Conservation (phyloP, 2,329 filamentous ascomycete species). For the Phyllosticta paracitricarpa region DNA sequence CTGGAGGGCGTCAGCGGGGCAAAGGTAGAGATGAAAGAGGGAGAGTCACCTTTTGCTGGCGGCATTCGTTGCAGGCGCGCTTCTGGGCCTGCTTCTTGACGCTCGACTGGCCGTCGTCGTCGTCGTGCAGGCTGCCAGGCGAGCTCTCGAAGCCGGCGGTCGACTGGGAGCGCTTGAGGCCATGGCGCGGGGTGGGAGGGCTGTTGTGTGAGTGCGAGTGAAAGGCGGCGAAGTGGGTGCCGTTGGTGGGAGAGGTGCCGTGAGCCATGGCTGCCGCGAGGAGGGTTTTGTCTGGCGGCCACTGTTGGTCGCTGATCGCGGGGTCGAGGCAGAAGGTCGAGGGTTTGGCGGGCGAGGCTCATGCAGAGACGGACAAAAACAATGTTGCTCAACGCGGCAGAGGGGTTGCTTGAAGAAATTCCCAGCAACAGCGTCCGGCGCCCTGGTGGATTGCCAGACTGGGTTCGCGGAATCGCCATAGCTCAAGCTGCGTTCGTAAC, state of each 20-base stretch:
- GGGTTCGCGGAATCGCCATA: neutral
- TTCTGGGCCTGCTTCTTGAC: slow-evolving; percentile 36
- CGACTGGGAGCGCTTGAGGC: slow-evolving; percentile 8
- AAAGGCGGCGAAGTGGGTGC: slow-evolving; percentile 2
- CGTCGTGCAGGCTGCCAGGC: slow-evolving; percentile 24
- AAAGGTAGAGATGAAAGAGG: neutral
- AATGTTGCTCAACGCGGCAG: neutral
- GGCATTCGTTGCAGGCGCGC: slow-evolving; percentile 74
- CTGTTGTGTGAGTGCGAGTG: neutral
- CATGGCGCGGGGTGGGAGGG: slow-evolving; percentile 9
- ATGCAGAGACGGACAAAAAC: neutral
- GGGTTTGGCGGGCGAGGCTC: slow-evolving; percentile 1
- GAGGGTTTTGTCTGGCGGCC: neutral
- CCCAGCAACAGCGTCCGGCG: neutral
- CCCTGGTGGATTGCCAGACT: neutral
- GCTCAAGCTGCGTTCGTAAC: neutral
- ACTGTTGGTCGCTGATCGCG: slow-evolving; percentile 1
- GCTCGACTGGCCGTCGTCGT: slow-evolving; percentile 17
- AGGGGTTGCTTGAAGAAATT: neutral
- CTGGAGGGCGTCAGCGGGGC: slow-evolving; percentile 34
- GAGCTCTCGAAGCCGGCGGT: slow-evolving; percentile 24
- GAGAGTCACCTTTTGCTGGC: slow-evolving; percentile 66
- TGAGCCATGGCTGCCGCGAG: slow-evolving; percentile 7
- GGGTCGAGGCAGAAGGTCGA: neutral
- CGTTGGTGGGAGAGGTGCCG: slow-evolving; percentile 10